Base-by-base conservation (phyloP, 768 basidiomycete species). In the Hebeloma cylindrosporum region DNA sequence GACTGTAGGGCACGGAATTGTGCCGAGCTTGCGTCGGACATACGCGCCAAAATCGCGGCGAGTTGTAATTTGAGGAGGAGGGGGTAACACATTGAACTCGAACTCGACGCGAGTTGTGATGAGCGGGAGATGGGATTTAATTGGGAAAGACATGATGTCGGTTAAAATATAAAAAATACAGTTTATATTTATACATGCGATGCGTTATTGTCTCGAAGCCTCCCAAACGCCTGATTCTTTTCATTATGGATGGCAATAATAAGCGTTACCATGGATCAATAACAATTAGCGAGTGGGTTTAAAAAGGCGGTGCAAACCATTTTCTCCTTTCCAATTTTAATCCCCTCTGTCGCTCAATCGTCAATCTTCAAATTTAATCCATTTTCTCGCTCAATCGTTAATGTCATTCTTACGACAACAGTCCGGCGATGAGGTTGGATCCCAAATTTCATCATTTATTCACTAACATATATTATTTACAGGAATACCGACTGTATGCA, bases 71-170 rank as follows among this genome's bases (percentile, higher is more conserved):
- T 40, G 17, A 11, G 45, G 38, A 11, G 22, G 38, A 26, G 45
- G 38, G 17, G 37, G 38, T 11, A 40, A 32, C 7, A 23, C 9
- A 23, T 40, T 34, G n/a, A 27, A 27, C 20, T 47, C 31, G 20
- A 40, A 47, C 14, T 40, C n/a, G 23, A 47, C 34, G 7, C 39
- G 38, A n/a, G 37, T 23, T 13, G 45, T 33, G 20, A 40, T 40
- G 30, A 47, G 45, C 2, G 45, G 45, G 7, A 47, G 45, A 39
- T 47, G 45, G 4, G 38, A 18, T 14, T 40, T 40, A 8, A 40
- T 26, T 22, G 29, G 35, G 29, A 31, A 18, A 8, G 38, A 14
- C 38, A 47, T 40, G n/a, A 32, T 11, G 10, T 4, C 5, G 11
- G 7, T 11, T n/a, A n/a, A n/a, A n/a, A n/a, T n/a, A 8, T 23